Conservation (phyloP, 768 basidiomycete species). For the Erythrobasidium yunnanense region DNA sequence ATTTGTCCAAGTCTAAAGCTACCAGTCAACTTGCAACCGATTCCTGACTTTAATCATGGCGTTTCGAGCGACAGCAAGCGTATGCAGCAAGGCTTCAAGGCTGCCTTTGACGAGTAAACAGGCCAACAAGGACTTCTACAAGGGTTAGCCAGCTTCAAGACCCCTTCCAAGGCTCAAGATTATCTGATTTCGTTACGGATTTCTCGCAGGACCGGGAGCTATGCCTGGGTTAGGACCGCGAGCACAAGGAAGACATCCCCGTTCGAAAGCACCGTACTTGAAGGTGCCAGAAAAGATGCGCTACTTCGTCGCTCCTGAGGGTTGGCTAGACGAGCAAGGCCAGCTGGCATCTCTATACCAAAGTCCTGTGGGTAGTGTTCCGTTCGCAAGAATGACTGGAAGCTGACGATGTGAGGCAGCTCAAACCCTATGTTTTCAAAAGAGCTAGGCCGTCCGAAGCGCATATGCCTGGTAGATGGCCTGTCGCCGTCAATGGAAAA, state of each 20-base stretch:
- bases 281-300: slow-evolving; percentile 37
- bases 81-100: slow-evolving; percentile 72
- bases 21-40: too few relatives aligned
- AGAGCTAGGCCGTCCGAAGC: slow-evolving; percentile 23
- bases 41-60: too few relatives aligned
- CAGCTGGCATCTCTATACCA: not conserved
- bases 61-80: slow-evolving; percentile 51
- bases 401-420: too few relatives aligned
- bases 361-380: not conserved
- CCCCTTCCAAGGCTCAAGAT: slow-evolving; percentile 81
- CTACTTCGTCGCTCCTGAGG: slow-evolving; percentile 35
- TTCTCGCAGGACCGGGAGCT: slow-evolving; percentile 53
- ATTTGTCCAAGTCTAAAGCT: too few relatives aligned
- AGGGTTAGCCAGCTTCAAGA: slow-evolving; percentile 71
- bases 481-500: slow-evolving; percentile 38
- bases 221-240: slow-evolving; percentile 68
- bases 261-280: slow-evolving; percentile 41
- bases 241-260: slow-evolving; percentile 72
- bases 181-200: slow-evolving; percentile 76
- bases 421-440: slow-evolving; percentile 56
- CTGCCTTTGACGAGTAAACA: slow-evolving; percentile 70
- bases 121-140: slow-evolving; percentile 94
- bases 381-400: not conserved
- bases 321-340: slow-evolving; percentile 28
- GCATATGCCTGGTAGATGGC: slow-evolving; percentile 30